These are phyloP conservation scores for Pycnococcus provasolii DNA, from an alignment of 139 green algal species.

Conservation along the genomic window DNA sequence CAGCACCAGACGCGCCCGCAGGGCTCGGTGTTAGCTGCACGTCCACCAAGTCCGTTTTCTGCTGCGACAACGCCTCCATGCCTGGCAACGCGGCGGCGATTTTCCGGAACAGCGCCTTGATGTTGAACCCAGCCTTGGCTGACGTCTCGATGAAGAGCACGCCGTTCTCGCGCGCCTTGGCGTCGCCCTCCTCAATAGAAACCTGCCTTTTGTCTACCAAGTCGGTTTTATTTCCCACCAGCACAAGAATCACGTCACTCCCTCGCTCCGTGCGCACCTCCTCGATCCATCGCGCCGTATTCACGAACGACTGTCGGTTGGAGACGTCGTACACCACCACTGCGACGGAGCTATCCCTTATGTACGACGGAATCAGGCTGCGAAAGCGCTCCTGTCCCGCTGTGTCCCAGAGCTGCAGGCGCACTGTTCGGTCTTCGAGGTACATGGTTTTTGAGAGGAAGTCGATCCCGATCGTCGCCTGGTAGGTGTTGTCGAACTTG, in stretches of 20 bases:
- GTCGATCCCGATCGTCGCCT: conserved; percentile 99
- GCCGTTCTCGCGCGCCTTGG: conserved; percentile 75
- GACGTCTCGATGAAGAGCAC: conserved; percentile 98
- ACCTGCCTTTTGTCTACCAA: conserved; percentile 89
- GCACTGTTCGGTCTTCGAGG: conserved; percentile 92
- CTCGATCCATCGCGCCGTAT: conserved; percentile 90
- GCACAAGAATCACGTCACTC: conserved; percentile 94
- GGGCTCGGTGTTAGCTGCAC: no score
- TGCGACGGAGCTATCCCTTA: conserved; percentile 91
- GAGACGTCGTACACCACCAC: conserved; percentile 98
- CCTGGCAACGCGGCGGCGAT: conserved; percentile 90
- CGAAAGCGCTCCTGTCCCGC: conserved; percentile 95
- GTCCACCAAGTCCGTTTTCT: not conserved
- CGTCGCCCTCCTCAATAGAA: conserved; percentile 87
- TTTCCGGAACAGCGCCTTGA: conserved; percentile 97
- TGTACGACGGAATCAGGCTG: conserved; percentile 94
- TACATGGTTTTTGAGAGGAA: conserved; percentile 99
- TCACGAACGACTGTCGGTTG: conserved; percentile 88
- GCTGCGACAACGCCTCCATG: conserved; percentile 64
- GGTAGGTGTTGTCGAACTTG: conserved; percentile 99
- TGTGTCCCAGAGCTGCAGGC: conserved; percentile 98
- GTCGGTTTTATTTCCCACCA: conserved; percentile 99
- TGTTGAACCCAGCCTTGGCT: conserved; percentile 97
- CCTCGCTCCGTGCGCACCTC: conserved; percentile 92
- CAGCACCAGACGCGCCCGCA: no score